Evolutionary conservation across 1,284 basidiomycete genomes (phyloP).

Genomic region (Inonotus hispidus): DNA sequence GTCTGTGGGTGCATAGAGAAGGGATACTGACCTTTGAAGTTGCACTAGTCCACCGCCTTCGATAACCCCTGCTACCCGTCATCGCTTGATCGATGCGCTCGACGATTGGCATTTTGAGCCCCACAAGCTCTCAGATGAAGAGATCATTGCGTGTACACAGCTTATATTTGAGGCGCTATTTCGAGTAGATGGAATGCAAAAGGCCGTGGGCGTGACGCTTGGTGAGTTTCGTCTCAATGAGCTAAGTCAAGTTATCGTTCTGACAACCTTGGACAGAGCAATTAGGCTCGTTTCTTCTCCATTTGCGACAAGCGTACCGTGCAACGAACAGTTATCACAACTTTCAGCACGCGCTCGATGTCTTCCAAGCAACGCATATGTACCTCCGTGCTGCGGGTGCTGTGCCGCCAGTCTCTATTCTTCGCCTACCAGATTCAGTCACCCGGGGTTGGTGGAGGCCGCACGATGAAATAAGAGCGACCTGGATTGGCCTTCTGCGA

Average conservation of each 20-base stretch:
- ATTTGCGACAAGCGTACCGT: slow-evolving; percentile 83
- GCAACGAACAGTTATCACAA: slow-evolving; percentile 92
- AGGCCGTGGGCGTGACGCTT: slow-evolving; percentile 57
- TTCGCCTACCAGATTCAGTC: slow-evolving; percentile 34
- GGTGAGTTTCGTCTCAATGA: slow-evolving; percentile 43
- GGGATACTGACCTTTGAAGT: slow-evolving; percentile 7
- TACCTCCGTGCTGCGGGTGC: slow-evolving; percentile 75
- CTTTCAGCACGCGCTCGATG: slow-evolving; percentile 91
- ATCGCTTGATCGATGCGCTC: slow-evolving; percentile 57
- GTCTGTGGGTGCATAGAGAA: not conserved
- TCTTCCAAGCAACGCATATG: slow-evolving; percentile 85
- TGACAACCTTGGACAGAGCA: slow-evolving; percentile 42
- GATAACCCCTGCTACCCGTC: slow-evolving; percentile 36
- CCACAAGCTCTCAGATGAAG: slow-evolving; percentile 70
- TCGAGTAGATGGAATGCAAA: slow-evolving; percentile 68
- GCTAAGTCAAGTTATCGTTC: not conserved
- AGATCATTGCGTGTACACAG: slow-evolving; percentile 75
- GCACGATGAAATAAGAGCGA: slow-evolving; percentile 24
- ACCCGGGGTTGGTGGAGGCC: slow-evolving; percentile 13
- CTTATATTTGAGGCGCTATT: slow-evolving; percentile 73
- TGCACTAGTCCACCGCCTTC: slow-evolving; percentile 28
- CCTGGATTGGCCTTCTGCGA: slow-evolving; percentile 54
- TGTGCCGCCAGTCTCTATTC: slow-evolving; percentile 68
- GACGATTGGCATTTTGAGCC: slow-evolving; percentile 87
- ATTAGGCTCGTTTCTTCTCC: slow-evolving; percentile 71